phyloP scores from a whole-genome alignment of 805 yeast genomes.

The Novakomyces olei region DNA sequence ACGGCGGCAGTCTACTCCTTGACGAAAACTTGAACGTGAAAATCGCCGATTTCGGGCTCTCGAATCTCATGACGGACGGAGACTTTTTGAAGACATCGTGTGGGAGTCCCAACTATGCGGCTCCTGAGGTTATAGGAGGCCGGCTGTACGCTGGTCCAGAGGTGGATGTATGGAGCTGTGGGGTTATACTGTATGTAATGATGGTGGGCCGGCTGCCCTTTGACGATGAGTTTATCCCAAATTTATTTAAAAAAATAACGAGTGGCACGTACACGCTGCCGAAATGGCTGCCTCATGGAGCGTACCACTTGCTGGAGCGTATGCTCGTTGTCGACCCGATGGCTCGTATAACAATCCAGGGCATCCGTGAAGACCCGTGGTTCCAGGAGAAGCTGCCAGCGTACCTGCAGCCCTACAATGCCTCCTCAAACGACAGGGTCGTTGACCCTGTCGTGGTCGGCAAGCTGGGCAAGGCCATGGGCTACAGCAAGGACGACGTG shows the following conservation, averaged over 20 bases:
- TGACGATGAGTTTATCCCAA: slow-evolving; percentile 91
- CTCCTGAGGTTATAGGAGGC: slow-evolving; percentile 90
- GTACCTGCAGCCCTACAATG: slow-evolving; percentile 44
- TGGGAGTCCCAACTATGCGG: slow-evolving; percentile 94
- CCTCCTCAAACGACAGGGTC: slow-evolving; percentile 12
- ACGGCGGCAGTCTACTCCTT: too few relatives aligned
- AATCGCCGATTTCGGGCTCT: slow-evolving; percentile 87
- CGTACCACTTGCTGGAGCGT: slow-evolving; percentile 55
- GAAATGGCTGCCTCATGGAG: slow-evolving; percentile 64
- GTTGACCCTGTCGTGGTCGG: slow-evolving; percentile 56
- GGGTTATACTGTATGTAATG: slow-evolving; percentile 88
- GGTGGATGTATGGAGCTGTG: slow-evolving; percentile 95
- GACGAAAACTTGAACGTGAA: slow-evolving; percentile 83
- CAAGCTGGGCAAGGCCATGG: slow-evolving; percentile 64
- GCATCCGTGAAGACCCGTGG: slow-evolving; percentile 88
- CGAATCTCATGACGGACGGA: slow-evolving; percentile 94
- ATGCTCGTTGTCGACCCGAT: slow-evolving; percentile 91
- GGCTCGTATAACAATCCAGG: slow-evolving; percentile 79
- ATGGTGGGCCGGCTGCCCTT: slow-evolving; percentile 86
- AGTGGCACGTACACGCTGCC: slow-evolving; percentile 87
- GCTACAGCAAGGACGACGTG: slow-evolving; percentile 69
- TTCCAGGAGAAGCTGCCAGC: slow-evolving; percentile 62
- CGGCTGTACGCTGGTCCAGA: slow-evolving; percentile 94
- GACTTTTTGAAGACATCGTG: slow-evolving; percentile 84
- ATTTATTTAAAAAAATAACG: slow-evolving; percentile 62